A percentile compares a stretch with the other conserved stretches of the same genome.
These are phyloP conservation scores for Penicillium lividum DNA, from an alignment of 495 filamentous ascomycete genomes.

Conservation along the genomic window DNA sequence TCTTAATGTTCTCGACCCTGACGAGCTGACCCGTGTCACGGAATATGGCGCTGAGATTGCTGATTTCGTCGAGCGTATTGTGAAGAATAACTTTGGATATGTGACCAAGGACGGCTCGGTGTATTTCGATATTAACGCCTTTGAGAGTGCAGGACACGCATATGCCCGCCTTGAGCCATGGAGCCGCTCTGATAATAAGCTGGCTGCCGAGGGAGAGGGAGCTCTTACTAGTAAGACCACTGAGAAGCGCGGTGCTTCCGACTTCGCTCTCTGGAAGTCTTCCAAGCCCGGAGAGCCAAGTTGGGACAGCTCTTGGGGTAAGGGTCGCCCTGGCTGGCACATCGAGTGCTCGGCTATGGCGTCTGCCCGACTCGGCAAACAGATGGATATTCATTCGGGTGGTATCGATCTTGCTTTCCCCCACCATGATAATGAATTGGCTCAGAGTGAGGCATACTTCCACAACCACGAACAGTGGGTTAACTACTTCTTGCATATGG, in stretches of 20 bases:
- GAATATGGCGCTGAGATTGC: constrained; percentile 87
- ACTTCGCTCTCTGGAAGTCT: constrained; percentile 96
- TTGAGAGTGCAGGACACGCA: constrained; percentile 77
- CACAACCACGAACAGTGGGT: constrained; percentile 70
- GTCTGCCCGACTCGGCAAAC: constrained; percentile 73
- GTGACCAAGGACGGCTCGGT: constrained; percentile 78
- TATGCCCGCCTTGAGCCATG: constrained; percentile 89
- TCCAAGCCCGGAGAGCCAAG: constrained; percentile 89
- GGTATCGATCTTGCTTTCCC: constrained; percentile 93
- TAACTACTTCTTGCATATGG: constrained; percentile 97
- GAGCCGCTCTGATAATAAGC: constrained; percentile 76
- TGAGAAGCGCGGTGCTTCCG: constrained; percentile 70
- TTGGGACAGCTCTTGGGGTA: constrained; percentile 86
- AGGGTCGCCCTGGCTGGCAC: constrained; percentile 91
- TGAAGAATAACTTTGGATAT: constrained; percentile 87
- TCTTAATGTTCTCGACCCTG: constrained; percentile 82
- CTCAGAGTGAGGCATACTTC: constrained; percentile 90
- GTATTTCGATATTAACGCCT: constrained; percentile 90
- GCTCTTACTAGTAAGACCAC: constrained; percentile 66
- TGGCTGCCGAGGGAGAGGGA: constrained; percentile 90
- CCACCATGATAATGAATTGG: constrained; percentile 95
- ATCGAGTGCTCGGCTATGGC: constrained; percentile 99
- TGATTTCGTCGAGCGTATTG: constrained; percentile 71
- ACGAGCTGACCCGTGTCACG: constrained; percentile 81
- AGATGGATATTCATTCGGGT: constrained; percentile 91